Evolutionary conservation across 352 stramenopile genomes (phyloP), one percentile per base, ranked within the genome.

Genomic region (Phytophthora nicotianae): DNA sequence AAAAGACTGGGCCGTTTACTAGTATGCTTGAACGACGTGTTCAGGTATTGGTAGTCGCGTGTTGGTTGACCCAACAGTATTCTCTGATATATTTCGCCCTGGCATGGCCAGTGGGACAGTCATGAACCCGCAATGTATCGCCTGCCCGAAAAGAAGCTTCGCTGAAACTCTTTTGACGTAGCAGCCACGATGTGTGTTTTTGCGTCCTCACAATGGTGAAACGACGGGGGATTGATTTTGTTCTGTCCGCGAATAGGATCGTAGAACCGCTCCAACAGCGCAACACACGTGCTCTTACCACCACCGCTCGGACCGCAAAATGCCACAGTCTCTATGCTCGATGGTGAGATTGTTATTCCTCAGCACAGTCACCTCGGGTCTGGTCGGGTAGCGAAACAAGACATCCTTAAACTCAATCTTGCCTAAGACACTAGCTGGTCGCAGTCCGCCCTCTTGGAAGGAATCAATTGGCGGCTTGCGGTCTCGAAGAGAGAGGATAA

Each of bases 241-340:
- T n/a, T n/a, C n/a, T n/a, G n/a, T n/a, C 75, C 75, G 5, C 23
- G 26, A 14, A 75, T 38, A 5, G 75, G 75, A 45, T 84, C 75
- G 52, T 84, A 84, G 57, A 79, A 81, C 16, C 69, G 69, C 46
- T 84, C 72, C 19, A 81, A 42, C 10, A 81, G 40, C 51, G 72
- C 57, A 11, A 77, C 62, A 38, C 50, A 65, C 16, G 66, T 84
- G 37, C 59, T 77, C 40, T 84, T 84, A 35, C 75, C 69, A 65
- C 64, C 7, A n/a, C 69, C 72, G 40, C 63, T 79, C 11, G 66
- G 60, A 7, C 75, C 72, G 24, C 72, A 76, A 24, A 84, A 66
- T 5, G 72, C 75, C 6, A 81, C 68, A 38, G 64, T 76, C 49
- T 78, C 32, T 8, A 68, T 69, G 13, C 35, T 68, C 50, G 35